Percentiles rank a stretch among this genome's conserved stretches.
Conservation (phyloP, 768 basidiomycete genomes). For the Agrocybe praecox region DNA sequence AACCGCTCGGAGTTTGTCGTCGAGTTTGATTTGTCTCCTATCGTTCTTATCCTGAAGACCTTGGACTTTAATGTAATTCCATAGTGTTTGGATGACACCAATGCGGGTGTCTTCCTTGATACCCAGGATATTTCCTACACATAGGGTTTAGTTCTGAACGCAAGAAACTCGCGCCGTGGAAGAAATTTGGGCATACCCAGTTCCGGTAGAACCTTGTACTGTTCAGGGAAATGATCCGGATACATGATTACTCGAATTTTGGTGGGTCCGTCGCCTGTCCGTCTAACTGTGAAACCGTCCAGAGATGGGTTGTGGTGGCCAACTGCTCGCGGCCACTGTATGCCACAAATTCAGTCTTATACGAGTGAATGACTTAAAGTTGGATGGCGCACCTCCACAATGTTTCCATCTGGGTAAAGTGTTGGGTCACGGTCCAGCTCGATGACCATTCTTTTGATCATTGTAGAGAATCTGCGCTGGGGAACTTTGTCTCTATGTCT, state of each 20-base stretch:
- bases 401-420: constrained; percentile 82
- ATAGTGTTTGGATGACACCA: constrained; percentile 80
- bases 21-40: constrained; percentile 67
- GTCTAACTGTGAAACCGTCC: constrained; percentile 86
- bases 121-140: constrained; percentile 62
- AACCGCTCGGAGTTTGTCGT: constrained; percentile 69
- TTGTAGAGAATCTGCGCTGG: constrained; percentile 80
- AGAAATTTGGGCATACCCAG: constrained; percentile 50
- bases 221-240: constrained; percentile 85
- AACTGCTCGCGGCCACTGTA: constrained; percentile 64
- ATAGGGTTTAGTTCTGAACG: too few relatives aligned
- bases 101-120: constrained; percentile 85
- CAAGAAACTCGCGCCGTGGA: too few relatives aligned
- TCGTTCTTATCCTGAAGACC: constrained; percentile 84
- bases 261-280: constrained; percentile 79
- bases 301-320: constrained; percentile 60
- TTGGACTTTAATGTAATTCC: constrained; percentile 91
- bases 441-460: constrained; percentile 82
- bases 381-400: constrained; percentile 71
- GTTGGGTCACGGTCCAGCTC: constrained; percentile 86
- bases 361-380: background rate
- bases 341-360: background rate
- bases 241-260: constrained; percentile 84
- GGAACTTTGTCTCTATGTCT: constrained; percentile 62
- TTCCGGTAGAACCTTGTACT: constrained; percentile 78